Evolutionary conservation across 2,329 filamentous ascomycete genomes (phyloP).

Genomic region (Ophiostoma tasmaniense): DNA sequence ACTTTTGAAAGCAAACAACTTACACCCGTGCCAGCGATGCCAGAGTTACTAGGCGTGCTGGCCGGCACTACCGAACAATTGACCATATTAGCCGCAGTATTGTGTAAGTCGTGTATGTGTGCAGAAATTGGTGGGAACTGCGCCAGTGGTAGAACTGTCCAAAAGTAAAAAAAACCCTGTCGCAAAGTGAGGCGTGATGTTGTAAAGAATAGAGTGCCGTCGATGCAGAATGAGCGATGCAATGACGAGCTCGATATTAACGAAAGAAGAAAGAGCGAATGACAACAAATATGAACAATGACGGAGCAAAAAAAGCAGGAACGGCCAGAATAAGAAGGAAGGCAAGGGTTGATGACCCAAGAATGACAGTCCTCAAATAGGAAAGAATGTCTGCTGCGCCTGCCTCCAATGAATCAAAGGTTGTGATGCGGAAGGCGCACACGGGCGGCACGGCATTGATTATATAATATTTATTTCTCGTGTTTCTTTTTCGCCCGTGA

Average conservation of each 20-base stretch:
- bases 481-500: neutral
- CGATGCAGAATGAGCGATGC: neutral
- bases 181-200: neutral
- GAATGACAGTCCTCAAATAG: neutral
- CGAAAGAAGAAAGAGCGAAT: constrained; percentile 2
- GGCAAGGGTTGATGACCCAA: neutral
- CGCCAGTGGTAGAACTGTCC: neutral
- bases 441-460: neutral
- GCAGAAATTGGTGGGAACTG: neutral
- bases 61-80: constrained; percentile 39
- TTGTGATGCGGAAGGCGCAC: neutral
- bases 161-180: neutral
- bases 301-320: neutral
- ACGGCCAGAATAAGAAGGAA: neutral
- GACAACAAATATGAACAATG: neutral
- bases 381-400: neutral
- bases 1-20: constrained; percentile 22
- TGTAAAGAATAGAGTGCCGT: neutral
- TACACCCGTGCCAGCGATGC: constrained; percentile 50
- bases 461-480: neutral
- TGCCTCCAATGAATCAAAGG: neutral
- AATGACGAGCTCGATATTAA: neutral
- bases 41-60: constrained; percentile 42
- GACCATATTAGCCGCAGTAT: constrained; percentile 15
- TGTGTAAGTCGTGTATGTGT: neutral